Conservation (phyloP, 495 filamentous ascomycete genomes). For the Penicillium parvum region DNA sequence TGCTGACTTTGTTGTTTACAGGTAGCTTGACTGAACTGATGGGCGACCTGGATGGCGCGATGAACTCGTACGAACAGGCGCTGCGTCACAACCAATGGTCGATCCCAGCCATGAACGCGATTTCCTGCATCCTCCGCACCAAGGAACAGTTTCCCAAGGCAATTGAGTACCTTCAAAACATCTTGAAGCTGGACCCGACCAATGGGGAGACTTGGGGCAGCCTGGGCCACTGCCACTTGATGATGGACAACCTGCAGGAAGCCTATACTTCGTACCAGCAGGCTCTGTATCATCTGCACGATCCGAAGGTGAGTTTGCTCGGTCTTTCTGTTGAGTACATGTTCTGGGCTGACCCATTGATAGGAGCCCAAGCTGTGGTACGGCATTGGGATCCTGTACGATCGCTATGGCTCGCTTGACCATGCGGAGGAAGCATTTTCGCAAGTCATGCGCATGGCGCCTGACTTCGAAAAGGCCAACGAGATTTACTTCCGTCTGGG, state of each 20-base stretch:
- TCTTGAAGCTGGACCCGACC: slow-evolving; percentile 79
- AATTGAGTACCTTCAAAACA: slow-evolving; percentile 86
- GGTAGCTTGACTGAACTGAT: slow-evolving; percentile 83
- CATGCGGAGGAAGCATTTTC: slow-evolving; percentile 98
- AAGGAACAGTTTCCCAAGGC: slow-evolving; percentile 93
- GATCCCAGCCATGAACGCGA: slow-evolving; percentile 88
- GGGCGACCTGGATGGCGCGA: slow-evolving; percentile 82
- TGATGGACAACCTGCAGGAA: slow-evolving; percentile 99
- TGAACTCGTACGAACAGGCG: slow-evolving; percentile 83
- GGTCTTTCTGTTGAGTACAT: background rate
- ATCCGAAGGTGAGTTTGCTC: slow-evolving; percentile 72
- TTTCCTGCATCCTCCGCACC: slow-evolving; percentile 82
- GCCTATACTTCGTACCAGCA: slow-evolving; percentile 98
- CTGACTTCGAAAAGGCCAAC: slow-evolving; percentile 97
- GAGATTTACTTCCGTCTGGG: slow-evolving; percentile 98
- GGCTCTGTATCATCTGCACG: slow-evolving; percentile 85
- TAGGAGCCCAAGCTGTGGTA: slow-evolving; percentile 99
- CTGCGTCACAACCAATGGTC: slow-evolving; percentile 85
- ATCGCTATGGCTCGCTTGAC: slow-evolving; percentile 93
- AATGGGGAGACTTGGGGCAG: slow-evolving; percentile 98
- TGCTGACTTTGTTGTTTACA: slow-evolving; percentile 29
- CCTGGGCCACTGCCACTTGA: slow-evolving; percentile 91
- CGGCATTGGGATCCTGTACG: slow-evolving; percentile 96
- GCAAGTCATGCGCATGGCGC: slow-evolving; percentile 98
- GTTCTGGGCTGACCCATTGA: background rate